Evolutionary conservation across 805 yeast species (phyloP), one percentile per base, ranked within the genome.

Genomic region (Priceomyces carsonii): DNA sequence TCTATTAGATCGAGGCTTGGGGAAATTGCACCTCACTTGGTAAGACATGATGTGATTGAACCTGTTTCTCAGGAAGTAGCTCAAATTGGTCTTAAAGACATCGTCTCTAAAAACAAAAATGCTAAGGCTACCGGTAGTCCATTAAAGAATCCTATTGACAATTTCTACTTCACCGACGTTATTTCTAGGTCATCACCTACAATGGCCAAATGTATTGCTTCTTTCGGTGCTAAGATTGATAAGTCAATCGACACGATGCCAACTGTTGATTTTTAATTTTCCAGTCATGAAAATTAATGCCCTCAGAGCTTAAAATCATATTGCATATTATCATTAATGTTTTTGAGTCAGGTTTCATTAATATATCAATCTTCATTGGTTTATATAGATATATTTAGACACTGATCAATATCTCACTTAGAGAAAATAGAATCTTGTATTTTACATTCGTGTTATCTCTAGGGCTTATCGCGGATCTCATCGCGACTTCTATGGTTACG

Each of bases 111-210:
- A 50, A 65, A 62, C 54, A 58, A 54, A 44, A 42, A 48, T n/a
- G 65, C 75, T 26, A 53, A 68, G 21, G 48, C 55, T 10, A 42
- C 46, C 26, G 77, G 79, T 21, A 60, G 59, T 18, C 67, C 73
- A 35, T 74, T 87, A 55, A 72, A 71, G 61, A 80, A 82, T 61
- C 89, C 89, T 39, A 80, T 86, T 55, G 77, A 77, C 48, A 85
- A 86, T 77, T 86, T 84, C 62, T 86, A 87, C 71, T 83, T 86
- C 74, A 86, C 95, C 22, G 91, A 87, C 61, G 86, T 85, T 43
- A 82, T 86, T 48, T 82, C 95, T 16, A 77, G 95, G 70, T 79
- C 86, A 38, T 86, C 95, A 32, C 86, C 88, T 46, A 87, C 95
- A 19, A 87, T 86, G 95, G 95, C 95, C 26, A 82, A 76, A 66